Base-by-base conservation (phyloP, 495 filamentous ascomycete genomes). In the Extremus antarcticus region DNA sequence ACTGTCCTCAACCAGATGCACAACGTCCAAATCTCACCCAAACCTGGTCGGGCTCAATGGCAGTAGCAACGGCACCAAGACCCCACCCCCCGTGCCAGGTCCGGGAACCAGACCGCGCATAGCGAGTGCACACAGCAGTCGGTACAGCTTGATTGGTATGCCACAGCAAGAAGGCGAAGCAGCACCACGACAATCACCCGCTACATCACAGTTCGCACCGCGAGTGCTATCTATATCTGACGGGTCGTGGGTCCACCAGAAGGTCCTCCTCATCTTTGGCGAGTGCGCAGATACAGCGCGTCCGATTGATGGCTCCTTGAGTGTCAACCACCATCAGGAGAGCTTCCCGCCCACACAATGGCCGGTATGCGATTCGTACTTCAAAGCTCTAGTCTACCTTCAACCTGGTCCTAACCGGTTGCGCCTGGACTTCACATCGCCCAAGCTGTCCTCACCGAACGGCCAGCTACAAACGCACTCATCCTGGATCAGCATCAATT, bases 371-470 rank as follows among this genome's bases (percentile, higher is more conserved):
- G 81, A 87, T 39, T 92, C 86, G 2, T 81, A 87, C 66, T 96
- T 94, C 73, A 96, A 95, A 71, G 85, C 85, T 8, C 74, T 95
- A 32, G 76, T 94, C 11, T 86, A 94, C 66, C 77, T 96, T n/a
- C 76, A 81, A 55, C 88, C 90, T 0, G 90, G 90, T 21, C 85
- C 87, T 43, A 96, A 96, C 70, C 80, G 79, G 51, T 60, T 96
- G 25, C 82, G 87, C 7, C 83, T 95, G 57, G 90, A 95, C 62
- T 96, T 94, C 62, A 76, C 76, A 20, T 90, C 84, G 3, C 84
- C 90, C 16, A 91, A 89, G 65, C 74, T 90, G 23, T 82, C 83
- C 13, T 77, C 86, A 40, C 81, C 77, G 64, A 85, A 77, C 57
- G 71, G 78, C 13, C 80, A 85, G 23, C 81, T 84, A 55, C 80